Conservation (phyloP, 2,329 filamentous ascomycete species). For the Aspergillus tamarii region DNA sequence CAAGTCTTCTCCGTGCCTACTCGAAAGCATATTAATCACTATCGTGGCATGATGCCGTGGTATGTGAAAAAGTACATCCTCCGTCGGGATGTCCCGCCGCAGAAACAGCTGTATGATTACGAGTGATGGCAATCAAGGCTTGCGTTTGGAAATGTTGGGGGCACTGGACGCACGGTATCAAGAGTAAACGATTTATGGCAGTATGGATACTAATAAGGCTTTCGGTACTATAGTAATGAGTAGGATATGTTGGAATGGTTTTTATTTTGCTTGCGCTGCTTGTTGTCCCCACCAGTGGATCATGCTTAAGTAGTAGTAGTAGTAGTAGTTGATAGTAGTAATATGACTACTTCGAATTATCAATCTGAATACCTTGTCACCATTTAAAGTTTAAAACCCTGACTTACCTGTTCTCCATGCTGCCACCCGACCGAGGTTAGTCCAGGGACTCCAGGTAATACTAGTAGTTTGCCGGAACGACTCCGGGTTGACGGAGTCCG, state of each 20-base stretch:
- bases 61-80: constrained; percentile 33
- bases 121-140: constrained; percentile 8
- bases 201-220: no score
- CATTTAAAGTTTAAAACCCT: background rate
- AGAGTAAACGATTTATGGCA: background rate
- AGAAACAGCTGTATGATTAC: constrained; percentile 32
- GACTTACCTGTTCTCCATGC: background rate
- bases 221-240: background rate
- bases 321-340: background rate
- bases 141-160: background rate
- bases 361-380: background rate
- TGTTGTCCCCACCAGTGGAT: background rate
- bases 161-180: background rate
- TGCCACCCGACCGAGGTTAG: background rate
- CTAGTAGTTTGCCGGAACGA: no score
- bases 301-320: no score
- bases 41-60: constrained; percentile 33
- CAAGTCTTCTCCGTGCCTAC: constrained; percentile 60
- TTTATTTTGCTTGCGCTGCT: background rate
- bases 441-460: no score
- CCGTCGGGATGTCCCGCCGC: constrained; percentile 30
- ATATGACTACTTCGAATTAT: background rate
- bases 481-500: background rate
- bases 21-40: constrained; percentile 45
- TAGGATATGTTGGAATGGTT: no score